Conservation (phyloP, 768 basidiomycete species). For the Termitomyces sp. region DNA sequence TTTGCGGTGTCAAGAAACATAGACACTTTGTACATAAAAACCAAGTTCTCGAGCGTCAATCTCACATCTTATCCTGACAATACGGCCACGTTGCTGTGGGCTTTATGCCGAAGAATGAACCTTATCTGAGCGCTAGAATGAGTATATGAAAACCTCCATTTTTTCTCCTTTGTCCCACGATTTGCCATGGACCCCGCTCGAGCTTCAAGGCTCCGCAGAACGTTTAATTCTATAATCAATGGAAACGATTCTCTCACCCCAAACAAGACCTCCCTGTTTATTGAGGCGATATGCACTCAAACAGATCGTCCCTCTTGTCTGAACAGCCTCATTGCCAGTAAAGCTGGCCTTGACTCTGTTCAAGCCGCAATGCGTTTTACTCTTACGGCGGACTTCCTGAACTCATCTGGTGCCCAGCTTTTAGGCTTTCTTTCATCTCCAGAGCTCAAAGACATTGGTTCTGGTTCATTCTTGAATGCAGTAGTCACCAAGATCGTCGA, state of each 20-base stretch:
- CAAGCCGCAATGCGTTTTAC: slow-evolving; percentile 33
- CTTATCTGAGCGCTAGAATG: background rate
- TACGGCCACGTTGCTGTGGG: background rate
- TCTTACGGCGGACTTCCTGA: slow-evolving; percentile 27
- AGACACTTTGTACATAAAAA: background rate
- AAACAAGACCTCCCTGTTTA: background rate
- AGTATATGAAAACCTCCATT: background rate
- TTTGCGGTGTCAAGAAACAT: background rate
- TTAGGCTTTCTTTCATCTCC: background rate
- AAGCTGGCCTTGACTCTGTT: slow-evolving; percentile 27
- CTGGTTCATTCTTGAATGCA: background rate
- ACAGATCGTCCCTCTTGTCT: slow-evolving; percentile 30
- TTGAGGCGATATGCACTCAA: slow-evolving; percentile 19
- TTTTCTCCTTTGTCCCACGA: background rate
- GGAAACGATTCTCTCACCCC: background rate
- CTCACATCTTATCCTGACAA: background rate
- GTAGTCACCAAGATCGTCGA: background rate
- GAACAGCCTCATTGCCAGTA: slow-evolving; percentile 26
- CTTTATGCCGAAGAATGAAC: background rate
- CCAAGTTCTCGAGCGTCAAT: background rate
- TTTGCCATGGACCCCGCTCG: background rate
- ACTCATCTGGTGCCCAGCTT: background rate
- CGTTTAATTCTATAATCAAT: background rate
- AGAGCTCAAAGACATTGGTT: background rate
- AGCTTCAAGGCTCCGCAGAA: background rate